Evolutionary conservation across 768 basidiomycete species (phyloP), one percentile per base, ranked within the genome.

Genomic region (Leucosporidium creatinivorum): DNA sequence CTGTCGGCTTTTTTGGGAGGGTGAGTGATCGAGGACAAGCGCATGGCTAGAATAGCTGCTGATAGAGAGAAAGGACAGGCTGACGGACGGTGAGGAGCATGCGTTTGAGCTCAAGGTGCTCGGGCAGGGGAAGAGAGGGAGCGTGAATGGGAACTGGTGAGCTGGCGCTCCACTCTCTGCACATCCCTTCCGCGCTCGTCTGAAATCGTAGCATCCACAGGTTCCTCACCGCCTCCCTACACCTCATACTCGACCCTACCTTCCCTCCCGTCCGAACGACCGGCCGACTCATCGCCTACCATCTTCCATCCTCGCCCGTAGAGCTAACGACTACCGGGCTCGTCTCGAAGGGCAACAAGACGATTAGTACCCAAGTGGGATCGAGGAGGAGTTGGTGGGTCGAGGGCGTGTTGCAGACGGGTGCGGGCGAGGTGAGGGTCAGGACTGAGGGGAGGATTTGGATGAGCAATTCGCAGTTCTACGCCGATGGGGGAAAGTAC

Each of bases 211-310:
- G 19, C 2, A 23, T 39, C 23, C n/a, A n/a, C 48, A 67, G 66
- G 66, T 62, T 58, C 56, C 26, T 62, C 19, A 62, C 67, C 19
- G 67, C 62, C 28, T 57, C 49, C 3, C 23, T 68, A 1, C 67
- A 63, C 25, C 23, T 68, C 44, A 17, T 47, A 18, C 57, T 68
- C 57, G 61, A 67, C 49, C 6, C 31, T 17, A 58, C 61, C 28
- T 13, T n/a, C 9, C 62, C 62, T 6, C 44, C 33, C 12, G 36
- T 57, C 4, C 61, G 62, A 33, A 68, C 67, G 12, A 68, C 51
- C 1, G 67, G 67, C 23, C 28, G 21, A 3, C 26, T 52, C 9
- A 17, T 56, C 30, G 2, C 1, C 3, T 54, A 63, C 51, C 15
- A 3, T 18, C 15, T 6, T 17, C 4, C 6, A 44, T 47, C 23